Evolutionary conservation across 2,329 filamentous ascomycete species (phyloP), one percentile per base, ranked within the genome.

Genomic region (Trematosphaeria pertusa): DNA sequence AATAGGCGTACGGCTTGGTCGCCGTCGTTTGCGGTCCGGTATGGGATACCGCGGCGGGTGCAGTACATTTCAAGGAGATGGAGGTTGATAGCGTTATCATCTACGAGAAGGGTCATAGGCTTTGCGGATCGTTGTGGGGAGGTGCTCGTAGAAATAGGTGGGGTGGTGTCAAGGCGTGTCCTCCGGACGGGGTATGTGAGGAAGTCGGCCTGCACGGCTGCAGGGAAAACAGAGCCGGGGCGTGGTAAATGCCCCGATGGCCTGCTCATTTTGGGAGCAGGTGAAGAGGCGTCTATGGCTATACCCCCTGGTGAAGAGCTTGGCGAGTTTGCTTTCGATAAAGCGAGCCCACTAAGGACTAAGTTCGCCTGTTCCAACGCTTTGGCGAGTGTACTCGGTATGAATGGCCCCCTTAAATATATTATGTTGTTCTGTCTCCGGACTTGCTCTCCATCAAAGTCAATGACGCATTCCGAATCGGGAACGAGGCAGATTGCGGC

Each of bases 21-120:
- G 3, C 76, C 75, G 35, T 78, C 70, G 1, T 57, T 58, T 1
- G 76, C 75, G 3, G 66, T 71, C 4, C 59, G 43, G 26, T 73
- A 76, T 0, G 69, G 65, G 2, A 66, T 52, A 1, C 60, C 58
- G 19, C 76, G 67, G 39, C 73, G 77, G 15, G 64, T 67, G 59
- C 75, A 78, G 54, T 78, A 78, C 73, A 78, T 77, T 21, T 73
- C 62, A 19, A 79, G 49, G 30, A 78, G 73, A 14, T 74, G 72
- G 0, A 78, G 64, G 17, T 79, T 79, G 39, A 78, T 65, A 1
- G 60, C 43, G 32, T 78, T 78, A 46, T 78, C 76, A 39, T 78
- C 76, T 1, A 78, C 76, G 2, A 79, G 58, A 0, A 79, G 62
- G 1, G 65, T 59, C 48, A 59, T 50, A 1, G 66, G 65, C 32